Evolutionary conservation across 1,284 basidiomycete genomes (phyloP).

Genomic region (Serendipita sp.): DNA sequence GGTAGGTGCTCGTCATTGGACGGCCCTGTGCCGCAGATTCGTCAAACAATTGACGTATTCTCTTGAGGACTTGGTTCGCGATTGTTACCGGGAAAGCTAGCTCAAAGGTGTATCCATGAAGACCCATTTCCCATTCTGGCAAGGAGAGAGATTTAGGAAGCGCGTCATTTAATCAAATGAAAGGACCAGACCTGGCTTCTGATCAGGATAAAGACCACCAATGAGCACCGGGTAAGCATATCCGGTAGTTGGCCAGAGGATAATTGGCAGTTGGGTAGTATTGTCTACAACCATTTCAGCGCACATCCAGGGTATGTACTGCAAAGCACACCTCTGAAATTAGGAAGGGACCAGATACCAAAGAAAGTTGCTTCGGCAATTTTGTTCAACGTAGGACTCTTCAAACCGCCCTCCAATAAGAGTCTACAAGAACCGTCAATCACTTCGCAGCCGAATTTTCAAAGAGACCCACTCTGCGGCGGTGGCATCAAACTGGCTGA

Average conservation of each 20-base stretch:
- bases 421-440: not conserved
- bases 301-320: too few species aligned
- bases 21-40: not conserved
- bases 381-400: not conserved
- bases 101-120: slow-evolving; percentile 10
- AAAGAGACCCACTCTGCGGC: slow-evolving; percentile 7
- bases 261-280: slow-evolving; percentile 7
- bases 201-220: slow-evolving; percentile 11
- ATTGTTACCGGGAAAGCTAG: slow-evolving; percentile 10
- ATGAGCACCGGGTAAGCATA: slow-evolving; percentile 11
- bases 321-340: slow-evolving; percentile 10
- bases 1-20: slow-evolving; percentile 11
- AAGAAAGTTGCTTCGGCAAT: slow-evolving; percentile 10
- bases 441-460: not conserved
- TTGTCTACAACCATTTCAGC: slow-evolving; percentile 7
- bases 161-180: not conserved
- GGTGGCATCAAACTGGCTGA: not conserved
- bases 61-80: slow-evolving; percentile 9
- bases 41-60: slow-evolving; percentile 8
- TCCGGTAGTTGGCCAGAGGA: slow-evolving; percentile 11
- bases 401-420: not conserved
- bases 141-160: not conserved
- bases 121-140: not conserved
- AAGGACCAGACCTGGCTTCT: slow-evolving; percentile 7
- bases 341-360: slow-evolving; percentile 10